Base-by-base conservation (phyloP, 176 grass and related monocot genomes). In the Carex littledalei region DNA sequence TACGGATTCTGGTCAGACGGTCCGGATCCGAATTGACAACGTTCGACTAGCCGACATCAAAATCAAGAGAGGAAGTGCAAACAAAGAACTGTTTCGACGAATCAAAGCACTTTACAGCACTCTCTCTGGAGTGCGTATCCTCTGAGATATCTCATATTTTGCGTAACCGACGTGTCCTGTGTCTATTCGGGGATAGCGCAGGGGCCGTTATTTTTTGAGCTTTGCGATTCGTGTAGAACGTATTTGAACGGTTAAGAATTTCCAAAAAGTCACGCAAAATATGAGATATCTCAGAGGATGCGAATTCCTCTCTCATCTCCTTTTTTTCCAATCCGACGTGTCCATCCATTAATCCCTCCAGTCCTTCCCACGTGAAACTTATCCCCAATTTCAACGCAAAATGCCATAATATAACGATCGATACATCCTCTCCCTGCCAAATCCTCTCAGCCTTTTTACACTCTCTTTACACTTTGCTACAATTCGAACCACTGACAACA, bases 341-440 rank as follows among this genome's bases (percentile, higher is more conserved):
- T 67, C 39, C 59, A 32, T 54, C 8, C 37, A 63, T 53, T 16
- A 65, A 21, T 54, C 80, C 3, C 80, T 83, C 80, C 59, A 41
- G 80, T 83, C 41, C 3, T 66, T 29, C 60, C n/a, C 80, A 83
- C 41, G 80, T 83, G 80, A 83, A 3, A 16, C 61, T 50, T 64
- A 74, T 66, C 26, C 13, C 32, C 60, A 31, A 35, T 68, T 68
- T 68, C 63, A 83, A 83, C 47, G 43, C 63, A 17, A 68, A 15
- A 78, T 56, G 45, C 73, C 49, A 56, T 53, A 70, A 11, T 11
- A 55, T 77, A 70, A 1, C 11, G 37, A 72, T 74, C 70, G 43
- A 55, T 32, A 52, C 47, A 35, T 35, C 5, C 17, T 49, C 3
- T 24, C 13, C n/a, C 50, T 59, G 31, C 1, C 41, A 86, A 80